Percentiles rank a stretch among this genome's conserved stretches.
Conservation (phyloP, 2,329 filamentous ascomycete genomes). For the Boeremia lycopersici region DNA sequence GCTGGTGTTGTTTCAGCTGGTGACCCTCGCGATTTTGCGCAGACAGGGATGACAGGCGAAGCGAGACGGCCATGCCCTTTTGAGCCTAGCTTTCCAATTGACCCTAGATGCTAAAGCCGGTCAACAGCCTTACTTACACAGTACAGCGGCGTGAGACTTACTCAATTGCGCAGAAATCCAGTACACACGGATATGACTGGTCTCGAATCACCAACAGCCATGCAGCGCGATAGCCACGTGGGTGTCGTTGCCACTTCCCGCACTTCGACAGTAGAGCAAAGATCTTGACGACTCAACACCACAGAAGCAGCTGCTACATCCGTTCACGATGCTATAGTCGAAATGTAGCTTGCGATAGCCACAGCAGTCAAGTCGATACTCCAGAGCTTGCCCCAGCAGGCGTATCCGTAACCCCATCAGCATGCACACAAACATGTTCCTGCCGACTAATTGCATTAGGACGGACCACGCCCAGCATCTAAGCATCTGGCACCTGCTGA, state of each 20-base stretch:
- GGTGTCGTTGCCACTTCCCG: conserved; percentile 3
- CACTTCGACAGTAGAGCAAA: conserved; percentile 6
- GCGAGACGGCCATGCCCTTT: neutral
- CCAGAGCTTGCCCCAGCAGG: too few species aligned
- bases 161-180: neutral
- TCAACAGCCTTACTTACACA: too few species aligned
- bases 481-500: too few species aligned
- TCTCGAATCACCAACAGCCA: neutral
- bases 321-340: conserved; percentile 2
- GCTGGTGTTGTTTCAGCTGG: neutral
- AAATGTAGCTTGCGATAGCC: neutral
- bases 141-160: neutral
- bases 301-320: neutral
- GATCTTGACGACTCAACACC: conserved; percentile 9
- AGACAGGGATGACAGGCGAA: neutral
- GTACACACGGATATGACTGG: neutral
- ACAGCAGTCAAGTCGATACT: too few species aligned
- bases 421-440: too few species aligned
- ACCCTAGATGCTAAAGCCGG: too few species aligned
- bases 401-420: too few species aligned
- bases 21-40: conserved; percentile 10
- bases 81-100: neutral
- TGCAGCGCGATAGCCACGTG: conserved; percentile 3
- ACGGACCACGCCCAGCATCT: too few species aligned
- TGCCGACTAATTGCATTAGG: too few species aligned